Base-by-base conservation (phyloP, 192 early-diverging fungal genomes). In the Backusella macrospora region DNA sequence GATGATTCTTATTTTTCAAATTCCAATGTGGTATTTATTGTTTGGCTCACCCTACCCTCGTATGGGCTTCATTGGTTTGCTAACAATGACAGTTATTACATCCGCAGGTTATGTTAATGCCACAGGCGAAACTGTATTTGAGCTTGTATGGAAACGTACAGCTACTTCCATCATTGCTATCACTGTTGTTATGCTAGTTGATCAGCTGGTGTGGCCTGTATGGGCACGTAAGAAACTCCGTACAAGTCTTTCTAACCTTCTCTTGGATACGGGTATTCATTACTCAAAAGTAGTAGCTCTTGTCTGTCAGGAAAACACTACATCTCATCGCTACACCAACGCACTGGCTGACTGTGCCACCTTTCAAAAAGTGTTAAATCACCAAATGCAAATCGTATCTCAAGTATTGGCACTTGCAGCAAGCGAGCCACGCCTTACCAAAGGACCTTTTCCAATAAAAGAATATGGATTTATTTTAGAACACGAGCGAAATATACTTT, bases 221-320 rank as follows among this genome's bases (percentile, higher is more conserved):
- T 77, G 70, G 76, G 76, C 76, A 16, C 70, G 76, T 18, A 43
- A 77, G 48, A 48, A 68, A 15, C 71, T 73, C 45, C 76, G 76
- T 59, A 67, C 48, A 42, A 29, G 47, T 10, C n/a, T 77, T 21
- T 70, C 71, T 3, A 16, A 37, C 15, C 45, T 77, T 1, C 21
- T 77, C 1, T 48, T 72, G 23, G 76, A 55, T 46, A 73, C 69
- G 5, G 76, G 76, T 29, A 77, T 72, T 38, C 62, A 77, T 23
- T 77, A 68, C 10, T 67, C 71, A 7, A 43, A 68, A 68, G 71
- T 71, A 40, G 49, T 62, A 7, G 72, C 76, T 10, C 63, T 77
- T 26, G 71, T 70, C 12, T 77, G 71, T 46, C 76, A 77, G 18
- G 15, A 49, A 8, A 47, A 72, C 40, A 67, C 65, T 15, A 48